phyloP scores from a whole-genome alignment of 768 basidiomycete genomes.

The Tulasnella sp. region DNA sequence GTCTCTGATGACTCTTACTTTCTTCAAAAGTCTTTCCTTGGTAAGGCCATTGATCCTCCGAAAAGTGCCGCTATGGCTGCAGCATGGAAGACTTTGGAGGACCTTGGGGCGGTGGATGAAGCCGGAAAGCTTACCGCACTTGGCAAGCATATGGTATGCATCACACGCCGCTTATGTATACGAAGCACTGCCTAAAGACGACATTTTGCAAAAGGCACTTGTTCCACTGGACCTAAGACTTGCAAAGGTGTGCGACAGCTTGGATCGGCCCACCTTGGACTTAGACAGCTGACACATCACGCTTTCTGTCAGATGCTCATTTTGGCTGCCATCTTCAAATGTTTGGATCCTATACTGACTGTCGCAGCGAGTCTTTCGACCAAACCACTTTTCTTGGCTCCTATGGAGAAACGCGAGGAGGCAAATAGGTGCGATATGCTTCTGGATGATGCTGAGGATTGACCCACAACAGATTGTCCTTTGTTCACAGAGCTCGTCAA shows the following conservation, averaged over 20 bases:
- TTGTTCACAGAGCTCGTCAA: slow-evolving; percentile 47
- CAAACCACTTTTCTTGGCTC: slow-evolving; percentile 74
- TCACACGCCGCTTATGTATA: background rate
- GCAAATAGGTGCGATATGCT: slow-evolving; percentile 44
- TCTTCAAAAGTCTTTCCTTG: slow-evolving; percentile 43
- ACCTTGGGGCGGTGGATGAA: slow-evolving; percentile 65
- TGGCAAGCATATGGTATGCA: slow-evolving; percentile 61
- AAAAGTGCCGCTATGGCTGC: slow-evolving; percentile 59
- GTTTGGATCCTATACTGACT: slow-evolving; percentile 69
- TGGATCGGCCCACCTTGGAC: background rate
- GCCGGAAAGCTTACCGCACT: slow-evolving; percentile 63
- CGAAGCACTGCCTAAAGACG: slow-evolving; percentile 7
- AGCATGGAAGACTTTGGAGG: slow-evolving; percentile 60
- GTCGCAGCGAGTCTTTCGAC: slow-evolving; percentile 75
- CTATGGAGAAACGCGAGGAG: slow-evolving; percentile 75
- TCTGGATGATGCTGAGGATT: no score
- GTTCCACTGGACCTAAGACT: slow-evolving; percentile 83
- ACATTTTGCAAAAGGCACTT: slow-evolving; percentile 42
- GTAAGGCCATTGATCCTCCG: slow-evolving; percentile 76
- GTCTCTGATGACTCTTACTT: background rate
- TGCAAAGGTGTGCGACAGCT: slow-evolving; percentile 47
- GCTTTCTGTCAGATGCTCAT: slow-evolving; percentile 59
- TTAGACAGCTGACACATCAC: slow-evolving; percentile 4
- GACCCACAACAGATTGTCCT: background rate
- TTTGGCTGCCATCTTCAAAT: slow-evolving; percentile 70